phyloP scores from a whole-genome alignment of 1,284 basidiomycete species.

The Rhodotorula sp. region DNA sequence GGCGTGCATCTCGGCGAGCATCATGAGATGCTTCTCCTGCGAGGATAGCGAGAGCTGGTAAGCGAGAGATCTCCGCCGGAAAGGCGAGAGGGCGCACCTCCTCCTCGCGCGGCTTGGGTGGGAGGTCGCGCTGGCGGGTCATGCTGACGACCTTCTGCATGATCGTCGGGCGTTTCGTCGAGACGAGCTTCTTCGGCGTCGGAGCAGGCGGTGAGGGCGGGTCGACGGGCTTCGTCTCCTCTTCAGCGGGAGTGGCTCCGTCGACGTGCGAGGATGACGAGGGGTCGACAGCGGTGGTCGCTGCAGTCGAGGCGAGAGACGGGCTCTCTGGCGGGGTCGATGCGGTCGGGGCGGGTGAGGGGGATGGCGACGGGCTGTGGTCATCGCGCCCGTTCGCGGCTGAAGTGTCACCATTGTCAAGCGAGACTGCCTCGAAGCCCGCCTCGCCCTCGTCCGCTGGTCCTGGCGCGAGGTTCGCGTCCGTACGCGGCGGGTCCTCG shows the following conservation, averaged over 20 bases:
- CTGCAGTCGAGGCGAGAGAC: constrained; percentile 3
- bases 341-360: constrained; percentile 7
- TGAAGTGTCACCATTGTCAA: not conserved
- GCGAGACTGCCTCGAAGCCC: constrained; percentile 23
- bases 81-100: constrained; percentile 36
- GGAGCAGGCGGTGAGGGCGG: not conserved
- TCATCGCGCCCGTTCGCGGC: not conserved
- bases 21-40: constrained; percentile 44
- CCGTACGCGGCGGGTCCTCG: not conserved
- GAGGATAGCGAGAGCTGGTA: no score
- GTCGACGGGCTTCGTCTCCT: not conserved
- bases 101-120: constrained; percentile 45
- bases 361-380: constrained; percentile 1
- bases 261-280: not conserved
- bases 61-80: not conserved
- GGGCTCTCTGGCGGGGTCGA: constrained; percentile 14
- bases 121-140: constrained; percentile 46
- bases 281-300: not conserved
- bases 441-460: not conserved
- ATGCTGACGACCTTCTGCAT: constrained; percentile 45
- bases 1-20: constrained; percentile 44
- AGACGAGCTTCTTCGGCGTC: constrained; percentile 14
- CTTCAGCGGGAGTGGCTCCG: not conserved
- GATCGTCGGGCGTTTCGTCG: constrained; percentile 18
- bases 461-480: not conserved